Evolutionary conservation across 2,329 filamentous ascomycete species (phyloP), one percentile per base, ranked within the genome.

Genomic region (Alternaria conjuncta): DNA sequence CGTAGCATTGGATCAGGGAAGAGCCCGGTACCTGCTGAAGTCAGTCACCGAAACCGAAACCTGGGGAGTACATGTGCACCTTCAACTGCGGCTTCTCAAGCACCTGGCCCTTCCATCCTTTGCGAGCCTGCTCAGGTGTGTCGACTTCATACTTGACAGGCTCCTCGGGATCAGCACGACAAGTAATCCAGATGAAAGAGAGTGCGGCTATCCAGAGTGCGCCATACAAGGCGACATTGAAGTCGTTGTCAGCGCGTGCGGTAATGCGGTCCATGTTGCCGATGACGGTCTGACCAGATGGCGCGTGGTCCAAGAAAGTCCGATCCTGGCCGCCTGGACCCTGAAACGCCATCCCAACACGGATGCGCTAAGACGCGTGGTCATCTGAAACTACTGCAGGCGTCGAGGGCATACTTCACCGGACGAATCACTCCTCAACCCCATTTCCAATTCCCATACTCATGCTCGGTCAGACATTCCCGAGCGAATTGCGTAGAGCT

Each of bases 1-100:
- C 92, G 79, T 96, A 96, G 82, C 93, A 96, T 81, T 93, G 92
- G 64, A 96, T 90, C 8, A 89, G 86, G 1, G 87, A 86, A 43
- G 88, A 89, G 15, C 88, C 89, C 1, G 87, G 78, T n/a, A 87
- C 78, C 85, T 88, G 63, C 4, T 12, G 5, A 18, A 18, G 55
- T 74, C 53, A 73, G 58, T 54, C 28, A 45, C 6, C 23, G 45
- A 6, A 4, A 10, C 49, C 18, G 26, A 8, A 6, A 13, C 18
- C 12, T 28, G 0, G 47, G 15, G 3, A 25, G 18, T 20, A 23
- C 20, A 20, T 13, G 62, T 20, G 71, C 56, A 87, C 85, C 81
- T 90, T 91, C 76, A 93, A 84, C 18, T 84, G 84, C 2, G 90
- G 85, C 36, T 85, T 77, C 13, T 89, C 84, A 36, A 93, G 83